Evolutionary conservation across 2,329 filamentous ascomycete genomes (phyloP).

Genomic region (Fusarium beomiforme): DNA sequence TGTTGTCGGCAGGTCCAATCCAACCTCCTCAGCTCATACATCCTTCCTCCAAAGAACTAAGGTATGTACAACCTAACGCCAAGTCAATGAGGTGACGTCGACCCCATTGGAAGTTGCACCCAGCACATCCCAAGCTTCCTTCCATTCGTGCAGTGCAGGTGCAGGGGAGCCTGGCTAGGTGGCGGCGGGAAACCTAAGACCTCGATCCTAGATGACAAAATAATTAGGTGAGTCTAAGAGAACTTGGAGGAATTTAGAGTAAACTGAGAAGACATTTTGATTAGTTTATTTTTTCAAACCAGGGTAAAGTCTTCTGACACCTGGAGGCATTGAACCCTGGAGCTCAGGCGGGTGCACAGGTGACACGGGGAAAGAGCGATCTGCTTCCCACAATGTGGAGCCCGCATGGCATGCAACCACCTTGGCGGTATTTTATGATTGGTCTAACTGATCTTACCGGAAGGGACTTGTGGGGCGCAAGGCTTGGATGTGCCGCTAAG

Average conservation of each 20-base stretch:
- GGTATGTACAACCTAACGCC: background rate
- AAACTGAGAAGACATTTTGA: too few relatives aligned
- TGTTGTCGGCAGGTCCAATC: slow-evolving; percentile 4
- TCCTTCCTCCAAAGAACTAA: slow-evolving; percentile 3
- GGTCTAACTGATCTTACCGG: background rate
- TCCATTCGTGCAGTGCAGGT: slow-evolving; percentile 2
- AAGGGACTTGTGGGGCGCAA: slow-evolving; percentile 13
- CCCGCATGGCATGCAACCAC: slow-evolving; percentile 11
- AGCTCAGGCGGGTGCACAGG: slow-evolving; percentile 14
- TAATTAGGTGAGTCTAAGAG: too few relatives aligned
- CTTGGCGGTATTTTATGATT: slow-evolving; percentile 1
- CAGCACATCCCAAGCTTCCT: slow-evolving; percentile 10
- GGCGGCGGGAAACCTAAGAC: too few relatives aligned
- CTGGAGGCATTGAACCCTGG: background rate
- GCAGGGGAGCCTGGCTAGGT: slow-evolving; percentile 7
- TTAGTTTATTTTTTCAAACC: too few relatives aligned
- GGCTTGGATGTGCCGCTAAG: slow-evolving; percentile 29
- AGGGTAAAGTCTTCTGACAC: too few relatives aligned
- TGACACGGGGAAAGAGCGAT: slow-evolving; percentile 34
- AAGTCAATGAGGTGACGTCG: slow-evolving; percentile 34
- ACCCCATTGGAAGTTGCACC: slow-evolving; percentile 7
- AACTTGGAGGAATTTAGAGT: too few relatives aligned
- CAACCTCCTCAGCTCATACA: slow-evolving; percentile 4
- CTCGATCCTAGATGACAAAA: too few relatives aligned
- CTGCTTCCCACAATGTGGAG: slow-evolving; percentile 20